phyloP scores from a whole-genome alignment of 352 stramenopile species.

The Globisporangium parvum region DNA sequence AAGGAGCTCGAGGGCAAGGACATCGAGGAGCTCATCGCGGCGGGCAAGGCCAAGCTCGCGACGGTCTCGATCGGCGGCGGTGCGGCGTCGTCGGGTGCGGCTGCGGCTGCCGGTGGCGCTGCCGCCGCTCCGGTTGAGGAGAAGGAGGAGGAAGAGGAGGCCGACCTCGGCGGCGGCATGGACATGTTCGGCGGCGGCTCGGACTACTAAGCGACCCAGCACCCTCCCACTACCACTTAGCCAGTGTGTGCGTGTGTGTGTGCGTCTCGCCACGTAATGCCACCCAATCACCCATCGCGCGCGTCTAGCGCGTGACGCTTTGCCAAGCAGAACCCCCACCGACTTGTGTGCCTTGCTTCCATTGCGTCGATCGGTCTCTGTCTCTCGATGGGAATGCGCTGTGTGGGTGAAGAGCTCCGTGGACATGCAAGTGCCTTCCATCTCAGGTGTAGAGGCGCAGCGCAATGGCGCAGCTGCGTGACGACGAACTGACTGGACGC shows the following conservation, averaged over 20 bases:
- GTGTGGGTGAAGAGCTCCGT: too few relatives aligned
- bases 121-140: constrained; percentile 40
- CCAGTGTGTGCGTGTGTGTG: constrained; percentile 6
- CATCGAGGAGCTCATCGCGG: constrained; percentile 81
- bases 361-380: constrained; percentile 2
- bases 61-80: constrained; percentile 71
- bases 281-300: constrained; percentile 50
- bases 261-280: constrained; percentile 25
- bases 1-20: constrained; percentile 89
- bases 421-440: too few relatives aligned
- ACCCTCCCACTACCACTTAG: background rate
- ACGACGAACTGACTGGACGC: too few relatives aligned
- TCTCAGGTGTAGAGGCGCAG: too few relatives aligned
- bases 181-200: constrained; percentile 82
- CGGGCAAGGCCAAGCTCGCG: constrained; percentile 79
- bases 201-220: constrained; percentile 62
- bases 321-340: constrained; percentile 25
- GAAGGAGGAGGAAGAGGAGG: constrained; percentile 75
- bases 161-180: constrained; percentile 72
- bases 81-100: constrained; percentile 27
- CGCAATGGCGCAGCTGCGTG: too few relatives aligned
- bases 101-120: constrained; percentile 25
- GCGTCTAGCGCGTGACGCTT: constrained; percentile 33
- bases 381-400: background rate
- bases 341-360: constrained; percentile 1